phyloP scores from a whole-genome alignment of 2,329 filamentous ascomycete species.

The Phaeomoniella chlamydospora region DNA sequence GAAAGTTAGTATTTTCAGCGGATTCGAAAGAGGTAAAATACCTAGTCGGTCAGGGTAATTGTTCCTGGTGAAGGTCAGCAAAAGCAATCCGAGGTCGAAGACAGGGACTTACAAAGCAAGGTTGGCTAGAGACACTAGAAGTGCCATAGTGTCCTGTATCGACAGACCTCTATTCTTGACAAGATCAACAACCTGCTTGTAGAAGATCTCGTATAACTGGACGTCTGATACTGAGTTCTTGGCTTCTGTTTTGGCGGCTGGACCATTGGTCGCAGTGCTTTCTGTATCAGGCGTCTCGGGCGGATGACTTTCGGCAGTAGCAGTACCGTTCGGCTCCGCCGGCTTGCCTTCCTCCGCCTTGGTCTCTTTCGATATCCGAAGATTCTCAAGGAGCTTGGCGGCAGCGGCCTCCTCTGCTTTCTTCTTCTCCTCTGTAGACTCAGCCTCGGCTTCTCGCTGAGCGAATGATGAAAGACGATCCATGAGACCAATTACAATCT shows the following conservation, averaged over 20 bases:
- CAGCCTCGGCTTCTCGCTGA: conserved; percentile 67
- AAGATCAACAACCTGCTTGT: conserved; percentile 84
- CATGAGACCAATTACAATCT: conserved; percentile 96
- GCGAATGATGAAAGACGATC: conserved; percentile 89
- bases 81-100: background rate
- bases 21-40: conserved; percentile 6
- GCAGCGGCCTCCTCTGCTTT: conserved; percentile 78
- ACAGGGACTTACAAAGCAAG: conserved; percentile 51
- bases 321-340: conserved; percentile 21
- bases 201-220: conserved; percentile 93
- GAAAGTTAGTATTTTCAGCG: conserved; percentile 5
- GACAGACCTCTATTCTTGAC: conserved; percentile 82
- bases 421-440: conserved; percentile 54
- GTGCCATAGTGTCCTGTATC: conserved; percentile 85
- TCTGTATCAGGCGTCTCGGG: conserved; percentile 12
- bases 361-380: conserved; percentile 41
- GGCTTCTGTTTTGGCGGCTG: conserved; percentile 25
- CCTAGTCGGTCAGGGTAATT: conserved; percentile 76
- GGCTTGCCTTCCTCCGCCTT: conserved; percentile 12
- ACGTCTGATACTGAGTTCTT: conserved; percentile 38
- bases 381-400: conserved; percentile 59
- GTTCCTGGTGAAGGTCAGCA: conserved; percentile 38
- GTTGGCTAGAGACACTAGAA: conserved; percentile 87
- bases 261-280: conserved; percentile 32
- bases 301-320: conserved; percentile 9